phyloP scores from a whole-genome alignment of 768 basidiomycete genomes.

The Saitozyma podzolica region DNA sequence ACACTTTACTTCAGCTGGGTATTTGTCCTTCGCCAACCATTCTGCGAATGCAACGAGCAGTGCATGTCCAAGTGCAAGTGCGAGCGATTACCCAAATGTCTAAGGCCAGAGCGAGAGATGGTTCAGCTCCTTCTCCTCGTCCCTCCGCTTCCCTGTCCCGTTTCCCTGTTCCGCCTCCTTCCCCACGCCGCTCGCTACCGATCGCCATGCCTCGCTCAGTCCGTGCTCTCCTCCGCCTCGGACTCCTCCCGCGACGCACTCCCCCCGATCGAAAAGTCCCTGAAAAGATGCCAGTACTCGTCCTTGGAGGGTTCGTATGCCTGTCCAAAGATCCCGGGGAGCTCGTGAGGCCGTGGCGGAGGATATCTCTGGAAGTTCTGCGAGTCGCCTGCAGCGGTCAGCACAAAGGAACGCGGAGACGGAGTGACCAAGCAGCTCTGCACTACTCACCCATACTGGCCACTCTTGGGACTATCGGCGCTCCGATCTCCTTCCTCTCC shows the following conservation, averaged over 20 bases:
- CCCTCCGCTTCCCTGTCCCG: too few relatives aligned
- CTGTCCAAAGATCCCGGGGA: conserved; percentile 50
- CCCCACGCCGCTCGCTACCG: too few relatives aligned
- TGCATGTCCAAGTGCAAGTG: too few relatives aligned
- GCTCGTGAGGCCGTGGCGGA: conserved; percentile 46
- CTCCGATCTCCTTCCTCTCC: conserved; percentile 50
- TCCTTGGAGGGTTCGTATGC: conserved; percentile 38
- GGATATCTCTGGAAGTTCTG: conserved; percentile 53
- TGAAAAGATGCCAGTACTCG: conserved; percentile 43
- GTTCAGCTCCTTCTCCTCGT: too few relatives aligned
- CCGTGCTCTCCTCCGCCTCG: too few relatives aligned
- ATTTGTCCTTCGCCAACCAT: too few relatives aligned
- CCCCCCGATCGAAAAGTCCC: conserved; percentile 38
- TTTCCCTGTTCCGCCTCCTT: too few relatives aligned
- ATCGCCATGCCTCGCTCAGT: not conserved
- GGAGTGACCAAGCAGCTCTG: not conserved
- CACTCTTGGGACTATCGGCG: conserved; percentile 51
- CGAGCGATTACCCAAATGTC: too few relatives aligned
- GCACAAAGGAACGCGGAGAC: not conserved
- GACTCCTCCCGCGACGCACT: not conserved
- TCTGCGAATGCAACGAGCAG: too few relatives aligned
- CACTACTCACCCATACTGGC: conserved; percentile 47
- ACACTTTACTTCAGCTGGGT: too few relatives aligned
- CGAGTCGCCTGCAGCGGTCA: conserved; percentile 40
- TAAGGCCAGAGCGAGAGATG: too few relatives aligned